Evolutionary conservation across 305 asterid genomes (phyloP).

Genomic region (Stenogyne calaminthoides): DNA sequence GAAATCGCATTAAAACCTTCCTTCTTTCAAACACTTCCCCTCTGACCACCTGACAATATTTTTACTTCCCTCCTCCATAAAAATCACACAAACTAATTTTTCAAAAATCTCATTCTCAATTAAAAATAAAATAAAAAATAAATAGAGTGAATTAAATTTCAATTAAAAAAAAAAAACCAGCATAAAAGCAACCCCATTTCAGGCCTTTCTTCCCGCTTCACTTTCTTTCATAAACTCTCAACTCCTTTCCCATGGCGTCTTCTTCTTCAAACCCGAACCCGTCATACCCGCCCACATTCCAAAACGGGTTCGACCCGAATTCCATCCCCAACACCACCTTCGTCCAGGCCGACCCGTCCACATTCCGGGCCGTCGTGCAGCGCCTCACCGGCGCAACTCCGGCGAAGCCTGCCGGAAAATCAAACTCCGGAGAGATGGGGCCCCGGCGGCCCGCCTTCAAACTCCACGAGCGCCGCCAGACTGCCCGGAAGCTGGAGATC

Average conservation of each 20-base stretch:
- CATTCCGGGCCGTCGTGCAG: conserved; percentile 77
- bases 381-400: conserved; percentile 55
- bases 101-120: background rate
- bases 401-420: conserved; percentile 36
- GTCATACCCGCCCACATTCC: conserved; percentile 18
- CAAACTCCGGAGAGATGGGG: conserved; percentile 43
- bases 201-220: conserved; percentile 37
- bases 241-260: conserved; percentile 43
- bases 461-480: conserved; percentile 68
- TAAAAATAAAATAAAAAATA: background rate
- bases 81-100: background rate
- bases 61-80: conserved; percentile 9
- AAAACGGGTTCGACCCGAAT: conserved; percentile 35
- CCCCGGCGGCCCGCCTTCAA: conserved; percentile 49
- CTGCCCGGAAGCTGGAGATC: conserved; percentile 62
- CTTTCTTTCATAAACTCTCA: background rate
- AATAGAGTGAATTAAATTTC: background rate
- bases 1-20: conserved; percentile 19
- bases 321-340: conserved; percentile 63
- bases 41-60: conserved; percentile 30
- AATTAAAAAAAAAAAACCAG: background rate
- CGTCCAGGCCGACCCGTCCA: conserved; percentile 76
- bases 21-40: conserved; percentile 22
- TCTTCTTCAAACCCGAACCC: conserved; percentile 30
- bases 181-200: conserved; percentile 38